Conservation (phyloP, 78 protist genomes). For the Guillardia theta region DNA sequence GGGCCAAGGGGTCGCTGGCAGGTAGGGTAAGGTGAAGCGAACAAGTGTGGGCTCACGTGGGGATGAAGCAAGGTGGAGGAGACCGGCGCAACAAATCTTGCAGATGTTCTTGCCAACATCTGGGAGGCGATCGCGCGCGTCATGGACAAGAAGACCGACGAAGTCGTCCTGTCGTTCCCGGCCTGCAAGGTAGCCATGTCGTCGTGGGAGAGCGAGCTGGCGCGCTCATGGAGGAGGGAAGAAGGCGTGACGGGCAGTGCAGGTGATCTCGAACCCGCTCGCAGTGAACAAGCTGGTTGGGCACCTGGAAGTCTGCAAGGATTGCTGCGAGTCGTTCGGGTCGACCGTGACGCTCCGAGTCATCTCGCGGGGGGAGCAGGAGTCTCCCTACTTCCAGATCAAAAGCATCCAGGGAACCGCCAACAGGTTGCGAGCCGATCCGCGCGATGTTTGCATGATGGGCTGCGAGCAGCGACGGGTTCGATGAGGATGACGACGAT, state of each 20-base stretch:
- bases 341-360: no score
- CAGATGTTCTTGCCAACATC: neutral
- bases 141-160: neutral
- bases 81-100: neutral
- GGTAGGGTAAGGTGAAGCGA: no score
- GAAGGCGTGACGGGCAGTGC: neutral
- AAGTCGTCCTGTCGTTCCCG: neutral
- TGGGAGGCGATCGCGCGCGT: neutral
- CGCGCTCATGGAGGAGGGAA: neutral
- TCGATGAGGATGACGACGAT: no score
- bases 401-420: no score
- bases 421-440: no score
- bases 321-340: neutral
- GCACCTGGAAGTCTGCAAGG: neutral
- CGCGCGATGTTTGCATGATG: no score
- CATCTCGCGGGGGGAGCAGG: no score
- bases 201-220: neutral
- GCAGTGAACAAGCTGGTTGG: neutral
- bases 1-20: no score
- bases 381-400: no score
- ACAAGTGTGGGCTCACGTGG: no score
- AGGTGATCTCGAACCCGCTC: neutral
- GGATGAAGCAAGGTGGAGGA: neutral
- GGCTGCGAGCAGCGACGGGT: no score
- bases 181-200: neutral